Evolutionary conservation across 768 basidiomycete genomes (phyloP).

Genomic region (Calvatia gigantea): DNA sequence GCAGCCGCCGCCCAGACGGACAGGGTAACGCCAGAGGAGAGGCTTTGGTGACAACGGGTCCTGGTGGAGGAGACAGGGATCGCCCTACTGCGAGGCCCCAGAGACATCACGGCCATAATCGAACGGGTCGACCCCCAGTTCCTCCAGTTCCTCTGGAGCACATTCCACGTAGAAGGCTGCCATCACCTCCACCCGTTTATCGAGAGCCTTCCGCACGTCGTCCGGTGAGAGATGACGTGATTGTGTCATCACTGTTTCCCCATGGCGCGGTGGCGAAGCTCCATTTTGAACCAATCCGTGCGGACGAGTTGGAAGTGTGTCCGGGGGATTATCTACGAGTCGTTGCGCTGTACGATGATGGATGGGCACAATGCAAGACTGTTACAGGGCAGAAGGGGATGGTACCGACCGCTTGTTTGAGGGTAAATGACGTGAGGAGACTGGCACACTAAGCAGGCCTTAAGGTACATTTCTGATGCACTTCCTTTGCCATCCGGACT

Average conservation of each 20-base stretch:
- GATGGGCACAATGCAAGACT: constrained; percentile 69
- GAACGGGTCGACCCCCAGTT: not conserved
- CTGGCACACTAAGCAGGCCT: too few relatives aligned
- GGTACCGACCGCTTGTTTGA: constrained; percentile 72
- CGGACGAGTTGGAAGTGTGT: constrained; percentile 66
- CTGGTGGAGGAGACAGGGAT: not conserved
- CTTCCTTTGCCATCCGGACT: too few relatives aligned
- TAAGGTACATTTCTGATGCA: too few relatives aligned
- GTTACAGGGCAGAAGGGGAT: constrained; percentile 60
- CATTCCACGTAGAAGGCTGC: not conserved
- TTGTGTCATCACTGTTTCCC: not conserved
- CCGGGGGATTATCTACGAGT: constrained; percentile 58
- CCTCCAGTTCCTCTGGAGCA: not conserved
- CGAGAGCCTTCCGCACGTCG: not conserved
- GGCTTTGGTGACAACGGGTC: not conserved
- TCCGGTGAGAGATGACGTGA: not conserved
- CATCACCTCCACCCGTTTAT: not conserved
- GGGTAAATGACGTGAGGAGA: not conserved
- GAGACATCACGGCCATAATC: not conserved
- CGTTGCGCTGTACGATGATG: constrained; percentile 66
- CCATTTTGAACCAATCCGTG: constrained; percentile 63
- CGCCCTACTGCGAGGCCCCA: not conserved
- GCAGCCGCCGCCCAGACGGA: not conserved
- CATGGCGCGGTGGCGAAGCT: constrained; percentile 39
- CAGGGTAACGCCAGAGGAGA: not conserved